These are phyloP conservation scores for Phalaenopsis equestris DNA, from an alignment of 106 monocot species.

Conservation along the genomic window DNA sequence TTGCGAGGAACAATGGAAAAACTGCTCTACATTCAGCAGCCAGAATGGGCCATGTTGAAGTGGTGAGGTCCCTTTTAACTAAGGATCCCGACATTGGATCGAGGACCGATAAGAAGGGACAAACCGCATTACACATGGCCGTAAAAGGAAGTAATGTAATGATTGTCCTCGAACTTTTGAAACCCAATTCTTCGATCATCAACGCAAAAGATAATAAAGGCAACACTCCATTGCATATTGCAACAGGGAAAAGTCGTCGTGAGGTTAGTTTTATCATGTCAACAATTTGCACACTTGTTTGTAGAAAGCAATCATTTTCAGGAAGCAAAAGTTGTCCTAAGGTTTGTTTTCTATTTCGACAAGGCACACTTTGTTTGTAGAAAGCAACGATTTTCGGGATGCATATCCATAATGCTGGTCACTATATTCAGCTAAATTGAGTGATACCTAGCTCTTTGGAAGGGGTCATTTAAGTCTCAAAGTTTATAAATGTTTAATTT, in stretches of 20 bases:
- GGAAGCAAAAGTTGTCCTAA: conserved; percentile 36
- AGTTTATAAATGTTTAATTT: too few species aligned
- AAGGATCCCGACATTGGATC: conserved; percentile 56
- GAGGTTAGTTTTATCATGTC: conserved; percentile 26
- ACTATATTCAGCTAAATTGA: neutral
- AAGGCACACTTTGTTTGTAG: neutral
- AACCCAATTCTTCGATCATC: conserved; percentile 42
- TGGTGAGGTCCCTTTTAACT: conserved; percentile 52
- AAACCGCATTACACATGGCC: conserved; percentile 86
- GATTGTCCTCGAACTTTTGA: conserved; percentile 55
- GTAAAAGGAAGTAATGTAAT: conserved; percentile 72
- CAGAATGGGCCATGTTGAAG: conserved; percentile 72
- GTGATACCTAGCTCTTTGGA: neutral
- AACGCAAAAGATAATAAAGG: conserved; percentile 64
- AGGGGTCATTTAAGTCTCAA: too few species aligned
- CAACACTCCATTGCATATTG: conserved; percentile 75
- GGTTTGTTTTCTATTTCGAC: conserved; percentile 17
- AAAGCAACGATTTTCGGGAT: neutral
- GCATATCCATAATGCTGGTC: neutral
- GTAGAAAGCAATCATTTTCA: neutral
- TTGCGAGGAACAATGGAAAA: conserved; percentile 81
- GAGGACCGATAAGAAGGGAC: conserved; percentile 75
- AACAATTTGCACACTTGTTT: neutral
- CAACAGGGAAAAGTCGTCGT: conserved; percentile 54
- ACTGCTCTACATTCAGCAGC: conserved; percentile 79